These are phyloP conservation scores for Baorangia bicolor DNA, from an alignment of 768 basidiomycete genomes.

Conservation along the genomic window DNA sequence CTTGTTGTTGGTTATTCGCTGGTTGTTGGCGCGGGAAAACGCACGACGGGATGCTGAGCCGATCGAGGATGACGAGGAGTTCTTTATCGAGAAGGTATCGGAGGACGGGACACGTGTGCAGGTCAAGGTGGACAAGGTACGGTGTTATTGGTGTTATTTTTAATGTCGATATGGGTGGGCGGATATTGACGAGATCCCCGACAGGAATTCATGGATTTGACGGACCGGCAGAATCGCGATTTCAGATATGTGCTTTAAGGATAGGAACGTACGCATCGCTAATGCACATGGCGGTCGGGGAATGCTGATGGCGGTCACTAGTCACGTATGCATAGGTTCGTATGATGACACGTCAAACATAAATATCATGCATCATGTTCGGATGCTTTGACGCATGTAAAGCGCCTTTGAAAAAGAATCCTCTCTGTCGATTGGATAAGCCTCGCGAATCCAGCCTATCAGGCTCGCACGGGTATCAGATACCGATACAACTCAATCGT, in stretches of 20 bases:
- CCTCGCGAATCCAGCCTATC: no score
- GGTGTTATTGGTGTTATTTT: background rate
- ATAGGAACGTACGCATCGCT: background rate
- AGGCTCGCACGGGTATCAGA: no score
- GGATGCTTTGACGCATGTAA: background rate
- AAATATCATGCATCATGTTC: no score
- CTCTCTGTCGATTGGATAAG: background rate
- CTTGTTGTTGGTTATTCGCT: slow-evolving; percentile 50
- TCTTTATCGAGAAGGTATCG: slow-evolving; percentile 54
- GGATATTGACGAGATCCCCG: background rate
- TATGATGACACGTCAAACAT: background rate
- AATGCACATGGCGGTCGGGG: background rate
- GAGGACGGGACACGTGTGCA: slow-evolving; percentile 52
- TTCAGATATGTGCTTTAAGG: slow-evolving; percentile 67
- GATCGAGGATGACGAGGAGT: slow-evolving; percentile 56
- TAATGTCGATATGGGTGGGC: background rate
- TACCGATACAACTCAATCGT: no score
- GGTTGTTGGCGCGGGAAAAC: slow-evolving; percentile 58
- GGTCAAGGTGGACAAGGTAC: slow-evolving; percentile 66
- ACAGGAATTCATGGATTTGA: slow-evolving; percentile 72
- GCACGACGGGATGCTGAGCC: slow-evolving; percentile 59
- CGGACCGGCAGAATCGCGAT: slow-evolving; percentile 68
- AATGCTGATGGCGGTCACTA: background rate
- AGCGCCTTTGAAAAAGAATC: background rate
- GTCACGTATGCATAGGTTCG: background rate